phyloP scores from a whole-genome alignment of 2,329 filamentous ascomycete species.

The Ciborinia camelliae region DNA sequence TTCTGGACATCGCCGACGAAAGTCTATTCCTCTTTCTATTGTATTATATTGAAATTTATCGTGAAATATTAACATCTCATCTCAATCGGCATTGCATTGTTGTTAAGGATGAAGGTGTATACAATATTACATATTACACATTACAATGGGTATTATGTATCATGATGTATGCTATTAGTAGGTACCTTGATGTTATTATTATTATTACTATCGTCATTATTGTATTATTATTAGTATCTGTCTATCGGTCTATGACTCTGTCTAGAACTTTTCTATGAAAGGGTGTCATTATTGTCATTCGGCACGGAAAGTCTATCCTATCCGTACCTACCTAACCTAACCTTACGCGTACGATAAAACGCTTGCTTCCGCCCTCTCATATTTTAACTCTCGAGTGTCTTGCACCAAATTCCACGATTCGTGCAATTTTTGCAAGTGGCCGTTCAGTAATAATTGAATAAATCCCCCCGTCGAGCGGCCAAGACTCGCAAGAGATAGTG shows the following conservation, averaged over 20 bases:
- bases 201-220: too few species aligned
- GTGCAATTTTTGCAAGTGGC: conserved; percentile 11
- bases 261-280: neutral
- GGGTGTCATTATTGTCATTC: neutral
- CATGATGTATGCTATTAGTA: too few species aligned
- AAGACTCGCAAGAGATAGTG: conserved; percentile 12
- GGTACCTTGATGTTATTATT: too few species aligned
- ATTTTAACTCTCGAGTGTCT: conserved; percentile 9
- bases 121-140: too few species aligned
- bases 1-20: neutral
- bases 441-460: conserved; percentile 9
- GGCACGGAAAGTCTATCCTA: conserved; percentile 1
- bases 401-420: conserved; percentile 12
- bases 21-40: neutral
- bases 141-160: too few species aligned
- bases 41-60: neutral
- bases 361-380: neutral
- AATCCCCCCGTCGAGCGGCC: neutral
- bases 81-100: neutral
- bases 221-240: too few species aligned
- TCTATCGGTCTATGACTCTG: too few species aligned
- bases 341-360: conserved; percentile 13
- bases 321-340: too few species aligned
- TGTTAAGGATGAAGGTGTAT: neutral
- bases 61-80: neutral